phyloP scores from a whole-genome alignment of 139 green algal species.

The Zygnema cylindricum region DNA sequence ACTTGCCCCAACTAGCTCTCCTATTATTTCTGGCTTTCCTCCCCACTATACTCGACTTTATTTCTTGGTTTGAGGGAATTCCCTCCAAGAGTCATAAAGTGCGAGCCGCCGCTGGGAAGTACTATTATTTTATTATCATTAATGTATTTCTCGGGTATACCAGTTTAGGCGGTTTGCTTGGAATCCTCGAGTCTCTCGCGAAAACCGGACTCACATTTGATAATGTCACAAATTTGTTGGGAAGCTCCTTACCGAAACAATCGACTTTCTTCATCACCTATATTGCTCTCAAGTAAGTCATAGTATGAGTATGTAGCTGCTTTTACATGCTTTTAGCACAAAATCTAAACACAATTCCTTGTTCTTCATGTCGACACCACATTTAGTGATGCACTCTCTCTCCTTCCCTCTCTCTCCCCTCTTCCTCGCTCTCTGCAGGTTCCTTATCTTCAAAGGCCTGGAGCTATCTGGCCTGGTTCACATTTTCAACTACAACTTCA shows the following conservation, averaged over 20 bases:
- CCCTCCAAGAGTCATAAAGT: slow-evolving; percentile 15
- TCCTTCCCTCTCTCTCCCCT: no score
- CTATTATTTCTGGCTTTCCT: slow-evolving; percentile 58
- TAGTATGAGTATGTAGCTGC: no score
- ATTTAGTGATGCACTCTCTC: no score
- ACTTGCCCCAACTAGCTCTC: slow-evolving; percentile 53
- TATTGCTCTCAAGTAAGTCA: slow-evolving; percentile 45
- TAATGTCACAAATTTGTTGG: slow-evolving; percentile 59
- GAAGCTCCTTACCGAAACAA: slow-evolving; percentile 40
- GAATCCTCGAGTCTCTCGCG: slow-evolving; percentile 39
- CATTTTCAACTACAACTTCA: slow-evolving; percentile 31
- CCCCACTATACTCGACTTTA: slow-evolving; percentile 38
- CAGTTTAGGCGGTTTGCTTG: slow-evolving; percentile 19
- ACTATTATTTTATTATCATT: slow-evolving; percentile 65
- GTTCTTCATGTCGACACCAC: no score
- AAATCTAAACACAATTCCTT: no score
- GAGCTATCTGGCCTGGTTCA: slow-evolving; percentile 34
- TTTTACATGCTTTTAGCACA: no score
- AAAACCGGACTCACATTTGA: slow-evolving; percentile 8
- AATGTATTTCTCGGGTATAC: slow-evolving; percentile 61
- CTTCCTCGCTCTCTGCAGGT: no score
- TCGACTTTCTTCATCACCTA: slow-evolving; percentile 63
- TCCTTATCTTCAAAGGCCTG: no score
- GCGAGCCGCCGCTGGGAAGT: slow-evolving; percentile 46
- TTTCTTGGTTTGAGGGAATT: slow-evolving; percentile 53